These are phyloP conservation scores for Leucoagaricus sp. DNA, from an alignment of 1,284 basidiomycete genomes.

Conservation along the genomic window DNA sequence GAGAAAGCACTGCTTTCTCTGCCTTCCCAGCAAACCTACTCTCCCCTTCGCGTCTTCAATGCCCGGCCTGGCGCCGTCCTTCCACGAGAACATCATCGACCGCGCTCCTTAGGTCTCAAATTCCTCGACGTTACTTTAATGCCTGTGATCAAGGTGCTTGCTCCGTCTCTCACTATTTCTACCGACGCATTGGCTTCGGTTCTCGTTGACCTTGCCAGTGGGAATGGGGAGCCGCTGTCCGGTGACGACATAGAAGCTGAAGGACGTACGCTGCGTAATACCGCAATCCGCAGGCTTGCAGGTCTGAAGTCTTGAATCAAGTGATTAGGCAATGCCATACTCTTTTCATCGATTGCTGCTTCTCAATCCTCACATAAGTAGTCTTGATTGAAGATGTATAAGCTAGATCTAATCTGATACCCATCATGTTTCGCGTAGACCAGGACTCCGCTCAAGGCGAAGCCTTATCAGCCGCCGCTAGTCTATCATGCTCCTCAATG, in stretches of 20 bases:
- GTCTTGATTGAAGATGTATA: neutral
- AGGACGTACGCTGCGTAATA: conserved; percentile 15
- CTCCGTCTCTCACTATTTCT: conserved; percentile 13
- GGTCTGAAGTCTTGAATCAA: neutral
- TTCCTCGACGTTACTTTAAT: neutral
- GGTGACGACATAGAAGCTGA: conserved; percentile 22
- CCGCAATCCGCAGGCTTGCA: conserved; percentile 10
- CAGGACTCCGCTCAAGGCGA: neutral
- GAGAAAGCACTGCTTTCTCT: conserved; percentile 25
- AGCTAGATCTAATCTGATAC: neutral
- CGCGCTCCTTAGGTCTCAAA: conserved; percentile 1
- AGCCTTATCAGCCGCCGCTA: conserved; percentile 42
- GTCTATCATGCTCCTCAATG: conserved; percentile 76
- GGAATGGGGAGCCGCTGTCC: conserved; percentile 20
- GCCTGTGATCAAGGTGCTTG: conserved; percentile 9
- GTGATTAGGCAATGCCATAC: neutral
- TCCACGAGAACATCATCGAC: conserved; percentile 10
- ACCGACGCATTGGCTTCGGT: conserved; percentile 15
- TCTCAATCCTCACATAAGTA: neutral
- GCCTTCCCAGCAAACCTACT: conserved; percentile 12
- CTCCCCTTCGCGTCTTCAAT: conserved; percentile 20
- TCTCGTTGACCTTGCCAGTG: conserved; percentile 22
- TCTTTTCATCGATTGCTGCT: neutral
- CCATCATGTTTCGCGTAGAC: neutral
- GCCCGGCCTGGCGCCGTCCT: conserved; percentile 22